Conservation (phyloP, 192 early-diverging fungal genomes). For the Entomortierella lignicola region DNA sequence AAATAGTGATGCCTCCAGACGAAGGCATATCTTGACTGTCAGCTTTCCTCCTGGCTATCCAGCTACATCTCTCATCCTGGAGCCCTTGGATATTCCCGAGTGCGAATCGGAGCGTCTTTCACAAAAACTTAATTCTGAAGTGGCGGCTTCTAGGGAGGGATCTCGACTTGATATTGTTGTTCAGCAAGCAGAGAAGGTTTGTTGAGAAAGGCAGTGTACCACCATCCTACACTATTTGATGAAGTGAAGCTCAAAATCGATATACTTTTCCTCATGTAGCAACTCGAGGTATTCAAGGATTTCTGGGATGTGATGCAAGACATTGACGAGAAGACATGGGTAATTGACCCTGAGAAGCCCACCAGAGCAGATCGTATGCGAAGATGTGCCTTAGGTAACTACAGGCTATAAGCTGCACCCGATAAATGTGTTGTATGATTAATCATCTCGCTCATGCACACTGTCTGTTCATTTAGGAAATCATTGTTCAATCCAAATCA, state of each 20-base stretch:
- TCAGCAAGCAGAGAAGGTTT: conserved; percentile 25
- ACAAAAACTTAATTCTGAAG: not conserved
- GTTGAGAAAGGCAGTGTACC: not conserved
- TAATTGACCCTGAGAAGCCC: conserved; percentile 52
- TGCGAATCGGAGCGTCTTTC: conserved; percentile 6
- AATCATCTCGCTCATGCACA: not conserved
- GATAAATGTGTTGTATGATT: not conserved
- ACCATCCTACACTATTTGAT: not conserved
- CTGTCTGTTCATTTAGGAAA: conserved; percentile 14
- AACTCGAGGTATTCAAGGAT: conserved; percentile 23
- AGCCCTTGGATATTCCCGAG: conserved; percentile 31
- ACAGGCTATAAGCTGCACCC: not conserved
- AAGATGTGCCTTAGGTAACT: conserved; percentile 48
- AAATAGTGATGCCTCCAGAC: conserved; percentile 19
- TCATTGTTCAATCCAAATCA: conserved; percentile 52
- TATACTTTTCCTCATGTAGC: not conserved
- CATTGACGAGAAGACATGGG: conserved; percentile 48
- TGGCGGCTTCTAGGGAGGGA: not conserved
- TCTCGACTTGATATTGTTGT: conserved; percentile 2
- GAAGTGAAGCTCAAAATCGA: too few species aligned
- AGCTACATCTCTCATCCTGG: conserved; percentile 13
- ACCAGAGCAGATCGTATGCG: conserved; percentile 46
- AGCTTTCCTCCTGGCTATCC: conserved; percentile 33
- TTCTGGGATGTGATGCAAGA: conserved; percentile 57
- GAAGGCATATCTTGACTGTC: conserved; percentile 33